These are phyloP conservation scores for Globisporangium parvum DNA, from an alignment of 352 stramenopile genomes.

Conservation along the genomic window DNA sequence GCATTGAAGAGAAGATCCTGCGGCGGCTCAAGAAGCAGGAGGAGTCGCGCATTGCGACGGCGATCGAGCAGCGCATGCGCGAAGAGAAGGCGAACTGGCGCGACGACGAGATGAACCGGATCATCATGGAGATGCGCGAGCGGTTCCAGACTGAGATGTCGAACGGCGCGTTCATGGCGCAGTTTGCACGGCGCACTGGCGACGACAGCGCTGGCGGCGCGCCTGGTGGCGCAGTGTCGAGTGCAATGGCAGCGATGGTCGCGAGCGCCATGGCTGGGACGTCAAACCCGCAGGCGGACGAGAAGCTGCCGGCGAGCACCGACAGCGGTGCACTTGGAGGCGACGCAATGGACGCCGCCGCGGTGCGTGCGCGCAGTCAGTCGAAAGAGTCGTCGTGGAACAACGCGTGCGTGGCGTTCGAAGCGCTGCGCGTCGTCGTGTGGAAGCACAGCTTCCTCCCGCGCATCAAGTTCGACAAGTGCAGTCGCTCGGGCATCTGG, in stretches of 20 bases:
- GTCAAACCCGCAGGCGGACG: conserved; percentile 61
- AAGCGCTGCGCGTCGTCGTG: conserved; percentile 73
- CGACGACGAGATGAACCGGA: conserved; percentile 87
- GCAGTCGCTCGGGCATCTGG: conserved; percentile 43
- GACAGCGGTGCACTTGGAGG: background rate
- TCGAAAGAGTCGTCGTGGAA: conserved; percentile 84
- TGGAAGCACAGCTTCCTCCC: conserved; percentile 87
- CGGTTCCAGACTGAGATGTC: conserved; percentile 81
- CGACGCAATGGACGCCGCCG: conserved; percentile 18
- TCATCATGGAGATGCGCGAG: conserved; percentile 87
- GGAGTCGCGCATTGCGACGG: conserved; percentile 74
- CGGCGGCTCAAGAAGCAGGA: conserved; percentile 84
- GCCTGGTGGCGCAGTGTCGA: background rate
- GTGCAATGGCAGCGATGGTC: background rate
- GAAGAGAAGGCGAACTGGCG: conserved; percentile 83
- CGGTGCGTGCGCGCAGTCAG: conserved; percentile 31
- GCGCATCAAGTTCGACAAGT: conserved; percentile 47
- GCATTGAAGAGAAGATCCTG: conserved; percentile 86
- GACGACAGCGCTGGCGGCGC: conserved; percentile 8
- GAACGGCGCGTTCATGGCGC: conserved; percentile 49
- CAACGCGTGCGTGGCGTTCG: conserved; percentile 68
- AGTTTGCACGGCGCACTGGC: conserved; percentile 33
- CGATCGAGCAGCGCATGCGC: conserved; percentile 79
- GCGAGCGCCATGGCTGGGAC: background rate
- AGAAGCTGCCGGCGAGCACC: conserved; percentile 35